A percentile compares a stretch with the other conserved stretches of the same genome.
Evolutionary conservation across 306 rosid genomes (phyloP).

Genomic region (Begonia peltatifolia): DNA sequence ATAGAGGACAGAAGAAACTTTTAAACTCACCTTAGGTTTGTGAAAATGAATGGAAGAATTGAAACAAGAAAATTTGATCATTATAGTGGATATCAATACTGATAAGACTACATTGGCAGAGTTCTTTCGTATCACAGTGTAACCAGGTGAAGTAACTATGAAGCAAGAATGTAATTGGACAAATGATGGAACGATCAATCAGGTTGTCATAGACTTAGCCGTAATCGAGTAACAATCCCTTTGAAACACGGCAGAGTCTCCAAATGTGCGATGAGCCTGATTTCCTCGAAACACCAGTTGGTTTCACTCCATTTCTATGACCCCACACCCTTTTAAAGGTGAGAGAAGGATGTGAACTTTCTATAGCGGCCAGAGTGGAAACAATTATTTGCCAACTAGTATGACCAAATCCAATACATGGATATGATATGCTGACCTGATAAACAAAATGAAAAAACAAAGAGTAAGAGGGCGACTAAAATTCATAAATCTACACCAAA

Average conservation of each 20-base stretch:
- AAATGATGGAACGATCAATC: no score
- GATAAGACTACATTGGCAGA: slow-evolving; percentile 25
- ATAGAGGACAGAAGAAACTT: slow-evolving; percentile 5
- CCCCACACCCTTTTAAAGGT: slow-evolving; percentile 95
- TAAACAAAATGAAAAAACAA: slow-evolving; percentile 5
- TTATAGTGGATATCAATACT: slow-evolving; percentile 19
- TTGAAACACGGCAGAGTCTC: slow-evolving; percentile 93
- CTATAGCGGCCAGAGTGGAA: slow-evolving; percentile 97
- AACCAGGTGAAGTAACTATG: slow-evolving; percentile 19
- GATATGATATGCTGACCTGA: slow-evolving; percentile 49
- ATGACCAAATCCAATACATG: slow-evolving; percentile 30
- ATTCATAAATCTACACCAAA: not conserved
- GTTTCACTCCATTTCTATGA: slow-evolving; percentile 43
- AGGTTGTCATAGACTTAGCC: slow-evolving; percentile 46
- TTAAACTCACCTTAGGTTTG: slow-evolving; percentile 56
- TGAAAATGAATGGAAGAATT: slow-evolving; percentile 28
- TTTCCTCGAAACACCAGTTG: slow-evolving; percentile 40
- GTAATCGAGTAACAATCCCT: slow-evolving; percentile 81
- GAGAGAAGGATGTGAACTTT: slow-evolving; percentile 52
- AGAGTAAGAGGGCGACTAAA: not conserved
- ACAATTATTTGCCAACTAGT: slow-evolving; percentile 35
- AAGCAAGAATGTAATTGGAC: slow-evolving; percentile 11
- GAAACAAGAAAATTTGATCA: slow-evolving; percentile 81
- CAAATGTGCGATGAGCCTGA: slow-evolving; percentile 73
- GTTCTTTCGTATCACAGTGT: slow-evolving; percentile 13